Evolutionary conservation across 768 basidiomycete species (phyloP).

Genomic region (Suillus plorans): DNA sequence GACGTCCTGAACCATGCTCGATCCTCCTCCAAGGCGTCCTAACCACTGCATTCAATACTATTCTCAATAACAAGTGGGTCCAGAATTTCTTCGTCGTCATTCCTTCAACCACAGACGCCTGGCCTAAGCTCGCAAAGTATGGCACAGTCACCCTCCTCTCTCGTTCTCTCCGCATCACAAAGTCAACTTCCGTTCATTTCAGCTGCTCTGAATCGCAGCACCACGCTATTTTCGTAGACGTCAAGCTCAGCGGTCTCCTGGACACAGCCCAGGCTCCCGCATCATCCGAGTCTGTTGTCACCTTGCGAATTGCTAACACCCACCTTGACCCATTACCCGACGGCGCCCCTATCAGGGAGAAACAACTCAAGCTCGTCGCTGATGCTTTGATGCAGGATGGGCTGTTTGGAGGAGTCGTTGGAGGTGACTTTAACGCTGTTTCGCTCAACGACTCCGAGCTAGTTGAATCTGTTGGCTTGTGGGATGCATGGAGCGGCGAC

Average conservation of each 20-base stretch:
- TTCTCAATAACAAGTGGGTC: constrained; percentile 60
- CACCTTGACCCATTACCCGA: constrained; percentile 58
- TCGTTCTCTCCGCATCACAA: constrained; percentile 42
- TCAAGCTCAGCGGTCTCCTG: constrained; percentile 33
- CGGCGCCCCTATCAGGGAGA: constrained; percentile 38
- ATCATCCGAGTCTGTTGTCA: constrained; percentile 30
- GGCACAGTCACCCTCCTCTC: constrained; percentile 66
- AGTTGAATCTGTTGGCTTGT: constrained; percentile 42
- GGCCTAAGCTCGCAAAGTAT: constrained; percentile 45
- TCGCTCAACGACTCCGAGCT: constrained; percentile 39
- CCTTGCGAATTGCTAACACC: constrained; percentile 59
- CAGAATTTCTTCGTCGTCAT: constrained; percentile 51
- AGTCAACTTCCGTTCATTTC: constrained; percentile 46
- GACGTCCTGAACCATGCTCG: constrained; percentile 51
- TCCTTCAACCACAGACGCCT: constrained; percentile 47
- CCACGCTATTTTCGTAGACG: constrained; percentile 50
- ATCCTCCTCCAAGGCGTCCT: constrained; percentile 69
- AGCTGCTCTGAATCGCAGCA: constrained; percentile 44
- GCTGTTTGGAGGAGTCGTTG: constrained; percentile 53
- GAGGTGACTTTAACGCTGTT: constrained; percentile 67
- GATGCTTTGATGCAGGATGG: constrained; percentile 40
- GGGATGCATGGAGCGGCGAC: constrained; percentile 52
- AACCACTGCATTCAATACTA: constrained; percentile 34
- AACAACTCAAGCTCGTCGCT: constrained; percentile 49
- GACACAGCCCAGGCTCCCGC: constrained; percentile 12